Evolutionary conservation across 139 green algal species (phyloP), one percentile per base, ranked within the genome.

Genomic region (Chlorella vulgaris): DNA sequence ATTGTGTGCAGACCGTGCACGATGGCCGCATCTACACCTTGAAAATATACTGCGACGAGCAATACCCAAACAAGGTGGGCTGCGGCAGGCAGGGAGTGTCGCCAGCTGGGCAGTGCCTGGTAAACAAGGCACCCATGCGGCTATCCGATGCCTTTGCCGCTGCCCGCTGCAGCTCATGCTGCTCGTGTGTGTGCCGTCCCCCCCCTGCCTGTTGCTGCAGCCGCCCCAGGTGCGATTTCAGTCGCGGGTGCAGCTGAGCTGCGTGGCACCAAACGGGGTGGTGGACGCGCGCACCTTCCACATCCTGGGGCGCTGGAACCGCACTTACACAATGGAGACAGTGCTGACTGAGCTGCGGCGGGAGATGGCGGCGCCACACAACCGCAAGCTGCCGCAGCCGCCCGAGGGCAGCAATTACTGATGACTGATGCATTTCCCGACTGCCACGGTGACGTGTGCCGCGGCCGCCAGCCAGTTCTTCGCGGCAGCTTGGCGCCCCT

Each of bases 1-100:
- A 3, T n/a, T 33, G 5, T 0, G 0, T 81, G 79, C 81, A 91
- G 86, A 93, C 89, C 43, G 89, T 93, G 7, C 93, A 97, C 84
- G 96, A 99, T 65, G 87, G 90, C 8, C 83, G 95, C n/a, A 98
- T 99, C 65, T 99, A 98, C 88, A 94, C 85, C 26, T 84, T 99
- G 13, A 92, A 93, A 68, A 91, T 98, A 2, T 82, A 91, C 65
- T 98, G 95, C 82, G 94, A 89, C 55, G 81, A 94, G 21, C 80
- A 86, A 58, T 99, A 99, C 82, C 96, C 96, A 18, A 86, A 97
- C 6, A 76, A 81, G 81, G 87, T 88, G 53, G 21, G 63, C 28
- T n/a, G n/a, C n/a, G n/a, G n/a, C n/a, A n/a, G n/a, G n/a, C n/a
- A n/a, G n/a, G n/a, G n/a, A n/a, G n/a, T n/a, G n/a, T n/a, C n/a